Conservation (phyloP, 148 eudicot genomes). For the Euryodendron excelsum region DNA sequence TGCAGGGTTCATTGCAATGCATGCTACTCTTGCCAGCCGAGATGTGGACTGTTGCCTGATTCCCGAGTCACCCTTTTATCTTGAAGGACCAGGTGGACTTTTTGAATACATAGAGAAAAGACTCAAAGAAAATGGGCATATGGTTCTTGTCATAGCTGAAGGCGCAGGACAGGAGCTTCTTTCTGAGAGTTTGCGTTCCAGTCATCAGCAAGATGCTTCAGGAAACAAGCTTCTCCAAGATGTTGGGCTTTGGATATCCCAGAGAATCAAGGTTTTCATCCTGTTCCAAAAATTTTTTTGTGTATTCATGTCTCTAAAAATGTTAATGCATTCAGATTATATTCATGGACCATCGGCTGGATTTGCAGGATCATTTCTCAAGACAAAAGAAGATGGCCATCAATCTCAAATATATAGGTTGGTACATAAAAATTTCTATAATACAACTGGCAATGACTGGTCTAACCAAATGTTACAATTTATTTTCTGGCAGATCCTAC, state of each 20-base stretch:
- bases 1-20: constrained; percentile 92
- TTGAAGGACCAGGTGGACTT: constrained; percentile 88
- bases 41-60: constrained; percentile 97
- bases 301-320: not conserved
- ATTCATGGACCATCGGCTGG: not conserved
- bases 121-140: constrained; percentile 77
- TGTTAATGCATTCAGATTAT: not conserved
- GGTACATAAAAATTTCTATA: constrained; percentile 10
- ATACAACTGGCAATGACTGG: not conserved
- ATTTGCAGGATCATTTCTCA: constrained; percentile 68
- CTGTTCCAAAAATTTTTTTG: not conserved
- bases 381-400: constrained; percentile 48
- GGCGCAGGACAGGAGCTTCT: constrained; percentile 72
- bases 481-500: constrained; percentile 73
- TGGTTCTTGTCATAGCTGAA: constrained; percentile 93
- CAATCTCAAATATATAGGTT: constrained; percentile 90
- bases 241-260: constrained; percentile 87
- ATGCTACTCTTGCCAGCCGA: constrained; percentile 88
- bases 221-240: constrained; percentile 75
- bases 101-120: constrained; percentile 66
- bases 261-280: constrained; percentile 61
- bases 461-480: not conserved
- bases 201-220: constrained; percentile 63
- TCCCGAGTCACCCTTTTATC: constrained; percentile 86
- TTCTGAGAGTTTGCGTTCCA: constrained; percentile 36